These are phyloP conservation scores for Fusarium odoratissimum DNA, from an alignment of 2,329 filamentous ascomycete genomes.

Conservation along the genomic window DNA sequence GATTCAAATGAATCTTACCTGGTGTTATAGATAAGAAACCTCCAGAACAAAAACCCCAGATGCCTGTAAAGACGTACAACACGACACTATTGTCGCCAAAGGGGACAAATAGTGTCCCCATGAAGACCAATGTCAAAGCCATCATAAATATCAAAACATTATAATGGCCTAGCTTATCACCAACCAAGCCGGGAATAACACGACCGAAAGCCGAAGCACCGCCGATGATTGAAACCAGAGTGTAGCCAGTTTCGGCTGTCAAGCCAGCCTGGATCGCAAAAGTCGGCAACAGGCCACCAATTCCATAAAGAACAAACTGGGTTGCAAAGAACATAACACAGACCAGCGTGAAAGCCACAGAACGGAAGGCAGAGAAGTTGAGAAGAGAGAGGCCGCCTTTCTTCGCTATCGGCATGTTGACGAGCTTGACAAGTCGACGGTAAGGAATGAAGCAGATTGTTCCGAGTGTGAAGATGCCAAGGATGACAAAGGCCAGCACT, in stretches of 20 bases:
- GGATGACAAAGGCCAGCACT: neutral
- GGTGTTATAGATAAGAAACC: neutral
- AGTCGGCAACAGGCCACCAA: conserved; percentile 4
- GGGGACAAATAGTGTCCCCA: conserved; percentile 1
- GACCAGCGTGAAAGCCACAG: neutral
- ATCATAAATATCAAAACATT: conserved; percentile 18
- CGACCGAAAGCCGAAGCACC: conserved; percentile 9
- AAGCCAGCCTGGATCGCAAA: conserved; percentile 5
- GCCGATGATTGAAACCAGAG: neutral
- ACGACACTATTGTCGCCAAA: neutral
- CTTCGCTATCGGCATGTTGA: neutral
- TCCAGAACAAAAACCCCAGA: conserved; percentile 8
- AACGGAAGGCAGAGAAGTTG: conserved; percentile 9
- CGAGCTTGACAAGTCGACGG: neutral
- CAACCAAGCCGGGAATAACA: neutral
- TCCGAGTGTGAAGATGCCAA: neutral
- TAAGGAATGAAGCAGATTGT: conserved; percentile 7
- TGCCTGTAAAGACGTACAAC: neutral
- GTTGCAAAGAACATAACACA: conserved; percentile 9
- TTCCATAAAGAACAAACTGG: conserved; percentile 9
- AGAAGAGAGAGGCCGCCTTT: neutral
- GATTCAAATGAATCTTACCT: neutral
- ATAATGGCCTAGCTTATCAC: conserved; percentile 2
- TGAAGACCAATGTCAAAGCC: neutral
- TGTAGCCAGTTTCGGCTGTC: conserved; percentile 3